Conservation (phyloP, 2,329 filamentous ascomycete genomes). For the Metarhizium album region DNA sequence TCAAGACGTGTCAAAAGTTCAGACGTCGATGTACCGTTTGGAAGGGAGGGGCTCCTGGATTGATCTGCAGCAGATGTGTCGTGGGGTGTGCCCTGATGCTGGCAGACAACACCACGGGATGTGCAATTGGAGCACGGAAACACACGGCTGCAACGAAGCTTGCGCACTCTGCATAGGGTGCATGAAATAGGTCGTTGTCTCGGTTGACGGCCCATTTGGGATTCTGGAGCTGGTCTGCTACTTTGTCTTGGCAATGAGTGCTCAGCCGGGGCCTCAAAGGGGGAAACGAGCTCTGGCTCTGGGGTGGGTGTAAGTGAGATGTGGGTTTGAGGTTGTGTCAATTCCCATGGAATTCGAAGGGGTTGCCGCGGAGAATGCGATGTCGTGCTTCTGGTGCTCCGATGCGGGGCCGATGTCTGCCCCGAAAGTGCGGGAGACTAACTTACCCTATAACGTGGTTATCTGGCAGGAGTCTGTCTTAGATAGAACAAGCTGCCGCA, state of each 20-base stretch:
- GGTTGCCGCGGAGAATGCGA: not conserved
- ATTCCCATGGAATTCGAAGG: no score
- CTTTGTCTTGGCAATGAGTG: not conserved
- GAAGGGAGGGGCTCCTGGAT: conserved; percentile 1
- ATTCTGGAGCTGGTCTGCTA: not conserved
- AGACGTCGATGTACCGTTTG: conserved; percentile 10
- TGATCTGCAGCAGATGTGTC: not conserved
- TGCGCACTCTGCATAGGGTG: conserved; percentile 23
- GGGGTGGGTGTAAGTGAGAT: not conserved
- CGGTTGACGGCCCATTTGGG: conserved; percentile 20
- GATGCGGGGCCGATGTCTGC: no score
- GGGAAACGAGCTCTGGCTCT: not conserved
- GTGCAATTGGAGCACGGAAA: conserved; percentile 27
- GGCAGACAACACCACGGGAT: conserved; percentile 23
- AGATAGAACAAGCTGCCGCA: no score
- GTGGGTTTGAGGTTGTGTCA: not conserved
- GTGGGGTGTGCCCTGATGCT: conserved; percentile 10
- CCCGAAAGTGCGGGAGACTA: no score
- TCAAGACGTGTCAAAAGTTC: conserved; percentile 15
- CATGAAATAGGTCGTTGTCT: conserved; percentile 25
- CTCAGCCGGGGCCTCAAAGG: not conserved
- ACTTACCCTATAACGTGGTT: no score
- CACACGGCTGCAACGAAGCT: conserved; percentile 25
- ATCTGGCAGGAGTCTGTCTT: no score
- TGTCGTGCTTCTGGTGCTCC: not conserved